Evolutionary conservation across 768 basidiomycete species (phyloP), one percentile per base, ranked within the genome.

Genomic region (Panellus pusillus): DNA sequence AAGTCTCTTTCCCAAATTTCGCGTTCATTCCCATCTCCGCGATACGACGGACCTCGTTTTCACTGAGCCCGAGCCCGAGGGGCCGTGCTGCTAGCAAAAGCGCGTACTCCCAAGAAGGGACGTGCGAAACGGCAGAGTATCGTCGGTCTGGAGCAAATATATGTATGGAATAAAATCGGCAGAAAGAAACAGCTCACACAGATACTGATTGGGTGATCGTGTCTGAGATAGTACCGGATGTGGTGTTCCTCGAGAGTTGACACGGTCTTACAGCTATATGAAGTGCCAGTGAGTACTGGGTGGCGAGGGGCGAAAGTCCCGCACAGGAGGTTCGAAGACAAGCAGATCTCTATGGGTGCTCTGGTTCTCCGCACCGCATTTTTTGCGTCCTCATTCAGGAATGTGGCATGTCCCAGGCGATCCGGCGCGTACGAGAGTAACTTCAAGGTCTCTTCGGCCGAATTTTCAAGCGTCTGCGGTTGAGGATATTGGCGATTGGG

Each of bases 331-430:
- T 84, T 84, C 8, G 82, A 82, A 68, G 28, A 78, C 68, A 0
- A 82, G 82, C 38, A 63, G 64, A 93, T 85, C 68, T 93, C 91
- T 37, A 93, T 79, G 64, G 82, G 82, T 39, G 79, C 79, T 35
- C 81, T 77, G 20, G 73, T 68, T 31, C 72, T 56, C 48, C 80
- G 69, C 8, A 91, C 87, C 37, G 84, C 65, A 1, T 72, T 67
- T 55, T 80, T 79, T 0, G 82, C 80, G 42, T 81, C 80, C 2
- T 80, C 79, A 53, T 83, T 72, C 19, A 94, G 76, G 69, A 88
- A 92, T 0, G 91, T 93, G 3, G 89, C 91, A 55, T 93, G 91
- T 0, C 91, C 88, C 0, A 93, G 72, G 39, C 91, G 74, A 47
- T 85, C 75, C 0, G 91, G 91, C 18, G 69, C 66, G 66, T 77